Evolutionary conservation across 345 rosid genomes (phyloP).

Genomic region (Atalantia buxifolia): DNA sequence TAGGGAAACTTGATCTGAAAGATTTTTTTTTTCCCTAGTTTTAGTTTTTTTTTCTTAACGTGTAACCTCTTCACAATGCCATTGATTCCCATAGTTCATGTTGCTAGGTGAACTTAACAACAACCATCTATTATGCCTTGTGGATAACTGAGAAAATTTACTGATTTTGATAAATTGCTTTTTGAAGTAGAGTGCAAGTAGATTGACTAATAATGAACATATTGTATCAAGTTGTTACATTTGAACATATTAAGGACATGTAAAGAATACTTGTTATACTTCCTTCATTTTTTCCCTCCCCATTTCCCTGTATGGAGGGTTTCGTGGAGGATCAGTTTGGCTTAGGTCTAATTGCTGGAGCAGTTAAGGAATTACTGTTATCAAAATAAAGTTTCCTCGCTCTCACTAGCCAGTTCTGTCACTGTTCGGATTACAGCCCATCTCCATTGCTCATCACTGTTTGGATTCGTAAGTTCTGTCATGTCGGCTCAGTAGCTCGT

Average conservation of each 20-base stretch:
- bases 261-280: too few relatives aligned
- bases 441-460: too few relatives aligned
- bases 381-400: too few relatives aligned
- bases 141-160: neutral
- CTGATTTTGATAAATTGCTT: neutral
- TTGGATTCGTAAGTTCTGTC: too few relatives aligned
- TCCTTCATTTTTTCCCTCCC: neutral
- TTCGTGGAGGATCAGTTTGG: slow-evolving; percentile 99
- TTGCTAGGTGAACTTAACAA: neutral
- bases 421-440: too few relatives aligned
- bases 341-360: slow-evolving; percentile 86
- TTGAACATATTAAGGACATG: too few relatives aligned
- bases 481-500: too few relatives aligned
- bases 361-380: too few relatives aligned
- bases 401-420: too few relatives aligned
- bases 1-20: neutral
- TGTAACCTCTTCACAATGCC: neutral
- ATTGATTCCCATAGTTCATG: neutral
- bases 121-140: neutral
- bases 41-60: neutral
- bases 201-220: neutral
- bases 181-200: neutral
- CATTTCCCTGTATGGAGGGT: slow-evolving; percentile 42
- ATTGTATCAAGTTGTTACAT: neutral
- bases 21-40: neutral